These are phyloP conservation scores for Mycena polygramma DNA, from an alignment of 768 basidiomycete genomes.

Conservation along the genomic window DNA sequence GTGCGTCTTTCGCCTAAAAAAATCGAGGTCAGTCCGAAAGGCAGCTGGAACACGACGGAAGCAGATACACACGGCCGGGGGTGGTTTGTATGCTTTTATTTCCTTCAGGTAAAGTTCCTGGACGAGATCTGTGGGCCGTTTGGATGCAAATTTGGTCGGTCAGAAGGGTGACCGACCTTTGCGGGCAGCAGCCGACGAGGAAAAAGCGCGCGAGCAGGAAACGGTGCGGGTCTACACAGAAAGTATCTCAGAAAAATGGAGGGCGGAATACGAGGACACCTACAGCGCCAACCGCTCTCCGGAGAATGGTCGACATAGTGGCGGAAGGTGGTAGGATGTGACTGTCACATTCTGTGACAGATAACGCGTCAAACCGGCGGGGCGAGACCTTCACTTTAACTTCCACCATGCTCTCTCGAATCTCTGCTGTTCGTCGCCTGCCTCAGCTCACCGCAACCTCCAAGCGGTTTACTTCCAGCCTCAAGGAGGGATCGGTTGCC, in stretches of 20 bases:
- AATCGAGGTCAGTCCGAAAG: conserved; percentile 5
- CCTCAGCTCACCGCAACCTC: conserved; percentile 26
- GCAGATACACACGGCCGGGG: conserved; percentile 14
- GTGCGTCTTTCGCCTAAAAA: conserved; percentile 87
- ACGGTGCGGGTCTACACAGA: conserved; percentile 21
- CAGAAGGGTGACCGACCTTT: conserved; percentile 28
- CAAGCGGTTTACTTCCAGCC: conserved; percentile 31
- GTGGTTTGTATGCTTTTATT: conserved; percentile 38
- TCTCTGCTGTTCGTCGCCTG: conserved; percentile 26
- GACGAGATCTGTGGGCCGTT: conserved; percentile 29
- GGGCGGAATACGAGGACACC: background rate
- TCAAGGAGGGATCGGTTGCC: conserved; percentile 28
- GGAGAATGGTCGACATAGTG: conserved; percentile 38
- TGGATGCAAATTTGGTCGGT: background rate
- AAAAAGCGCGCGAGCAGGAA: conserved; percentile 31
- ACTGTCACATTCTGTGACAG: background rate
- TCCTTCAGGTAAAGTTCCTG: conserved; percentile 40
- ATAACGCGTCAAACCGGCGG: conserved; percentile 7
- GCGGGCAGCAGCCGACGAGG: conserved; percentile 35
- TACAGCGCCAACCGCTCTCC: conserved; percentile 39
- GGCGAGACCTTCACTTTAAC: background rate
- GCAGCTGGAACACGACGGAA: background rate
- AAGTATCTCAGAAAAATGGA: background rate
- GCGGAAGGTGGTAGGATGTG: background rate
- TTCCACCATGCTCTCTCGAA: conserved; percentile 29